Evolutionary conservation across 495 filamentous ascomycete genomes (phyloP).

Genomic region (Oidiodendron maius): DNA sequence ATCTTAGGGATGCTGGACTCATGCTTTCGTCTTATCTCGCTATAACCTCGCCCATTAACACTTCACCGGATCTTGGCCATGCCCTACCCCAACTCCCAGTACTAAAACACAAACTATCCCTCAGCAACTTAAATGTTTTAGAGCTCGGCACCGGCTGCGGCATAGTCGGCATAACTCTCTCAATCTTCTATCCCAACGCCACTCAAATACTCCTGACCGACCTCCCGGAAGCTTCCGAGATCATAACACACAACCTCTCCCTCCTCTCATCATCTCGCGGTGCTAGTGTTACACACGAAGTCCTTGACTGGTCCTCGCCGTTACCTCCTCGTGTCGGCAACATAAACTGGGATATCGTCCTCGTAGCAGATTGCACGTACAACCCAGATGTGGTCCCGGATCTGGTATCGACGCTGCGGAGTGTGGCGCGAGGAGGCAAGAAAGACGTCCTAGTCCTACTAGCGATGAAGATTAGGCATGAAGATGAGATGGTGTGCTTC

Average conservation of each 20-base stretch:
- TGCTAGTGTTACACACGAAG: constrained; percentile 21
- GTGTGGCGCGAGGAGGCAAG: constrained; percentile 40
- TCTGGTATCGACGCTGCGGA: constrained; percentile 63
- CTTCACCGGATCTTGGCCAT: background rate
- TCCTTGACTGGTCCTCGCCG: constrained; percentile 69
- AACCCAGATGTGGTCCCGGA: constrained; percentile 76
- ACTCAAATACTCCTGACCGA: constrained; percentile 67
- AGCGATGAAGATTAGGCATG: constrained; percentile 79
- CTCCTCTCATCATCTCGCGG: background rate
- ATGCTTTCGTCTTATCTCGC: constrained; percentile 43
- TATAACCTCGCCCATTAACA: constrained; percentile 1
- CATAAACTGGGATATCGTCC: constrained; percentile 59
- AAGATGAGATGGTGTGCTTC: constrained; percentile 75
- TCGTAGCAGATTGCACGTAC: constrained; percentile 93
- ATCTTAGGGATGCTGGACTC: constrained; percentile 62
- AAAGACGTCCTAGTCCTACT: constrained; percentile 49
- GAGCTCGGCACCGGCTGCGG: constrained; percentile 86
- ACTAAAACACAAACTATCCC: background rate
- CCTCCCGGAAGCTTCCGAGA: constrained; percentile 67
- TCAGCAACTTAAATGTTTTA: constrained; percentile 44
- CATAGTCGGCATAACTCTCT: constrained; percentile 71
- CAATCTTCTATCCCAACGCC: constrained; percentile 43
- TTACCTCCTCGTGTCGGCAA: constrained; percentile 32
- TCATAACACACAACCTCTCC: constrained; percentile 49
- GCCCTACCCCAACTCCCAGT: background rate